Percentiles rank a stretch among this genome's conserved stretches.
Conservation (phyloP, 495 filamentous ascomycete genomes). For the Penicillium subrubescens region DNA sequence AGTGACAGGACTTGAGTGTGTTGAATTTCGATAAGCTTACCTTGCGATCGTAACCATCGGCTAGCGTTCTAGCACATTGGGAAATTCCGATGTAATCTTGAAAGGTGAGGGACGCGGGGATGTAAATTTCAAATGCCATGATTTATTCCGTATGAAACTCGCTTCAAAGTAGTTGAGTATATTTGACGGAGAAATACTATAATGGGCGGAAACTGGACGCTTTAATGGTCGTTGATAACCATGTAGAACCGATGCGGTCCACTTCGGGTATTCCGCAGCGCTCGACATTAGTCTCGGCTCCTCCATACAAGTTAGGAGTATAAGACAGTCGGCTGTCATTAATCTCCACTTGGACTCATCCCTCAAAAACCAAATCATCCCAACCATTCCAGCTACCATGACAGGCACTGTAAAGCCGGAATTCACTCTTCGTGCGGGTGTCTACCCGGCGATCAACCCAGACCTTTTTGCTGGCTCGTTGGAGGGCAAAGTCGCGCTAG, state of each 20-base stretch:
- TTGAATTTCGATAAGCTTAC: not conserved
- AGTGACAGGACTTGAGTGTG: not conserved
- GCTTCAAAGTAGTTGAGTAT: not conserved
- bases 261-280: not conserved
- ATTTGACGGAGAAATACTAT: not conserved
- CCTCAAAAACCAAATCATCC: not conserved
- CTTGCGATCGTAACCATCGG: slow-evolving; percentile 34
- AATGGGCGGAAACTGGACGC: not conserved
- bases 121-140: slow-evolving; percentile 26
- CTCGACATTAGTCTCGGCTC: not conserved
- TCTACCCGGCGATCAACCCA: not conserved
- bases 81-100: slow-evolving; percentile 29
- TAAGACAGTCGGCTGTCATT: not conserved
- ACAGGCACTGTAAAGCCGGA: not conserved
- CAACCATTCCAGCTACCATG: not conserved
- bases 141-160: not conserved
- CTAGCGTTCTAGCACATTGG: slow-evolving; percentile 25
- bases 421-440: not conserved
- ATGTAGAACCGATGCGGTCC: not conserved
- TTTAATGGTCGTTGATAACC: not conserved
- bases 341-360: not conserved
- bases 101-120: slow-evolving; percentile 26
- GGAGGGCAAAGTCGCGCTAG: slow-evolving; percentile 59
- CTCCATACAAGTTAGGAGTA: not conserved
- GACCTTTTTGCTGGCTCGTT: not conserved